phyloP scores from a whole-genome alignment of 768 basidiomycete genomes.

The Xerocomus spinulosus region DNA sequence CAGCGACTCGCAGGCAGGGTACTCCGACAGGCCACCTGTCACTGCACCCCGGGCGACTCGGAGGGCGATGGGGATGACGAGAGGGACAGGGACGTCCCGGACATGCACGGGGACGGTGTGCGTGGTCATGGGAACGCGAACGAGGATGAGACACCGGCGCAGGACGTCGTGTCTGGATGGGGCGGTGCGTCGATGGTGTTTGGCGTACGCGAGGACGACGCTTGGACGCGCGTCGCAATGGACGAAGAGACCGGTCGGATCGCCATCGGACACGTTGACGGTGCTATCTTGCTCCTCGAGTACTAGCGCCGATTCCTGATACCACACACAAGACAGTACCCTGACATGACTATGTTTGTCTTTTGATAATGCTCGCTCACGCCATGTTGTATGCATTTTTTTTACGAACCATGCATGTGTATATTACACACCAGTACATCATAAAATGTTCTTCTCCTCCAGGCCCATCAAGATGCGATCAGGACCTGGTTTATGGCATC shows the following conservation, averaged over 20 bases:
- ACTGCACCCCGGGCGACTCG: neutral
- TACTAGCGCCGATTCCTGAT: too few species aligned
- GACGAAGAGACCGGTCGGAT: constrained; percentile 36
- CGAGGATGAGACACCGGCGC: neutral
- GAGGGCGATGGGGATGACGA: neutral
- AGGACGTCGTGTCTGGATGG: neutral
- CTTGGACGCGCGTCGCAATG: constrained; percentile 44
- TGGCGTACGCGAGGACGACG: constrained; percentile 41
- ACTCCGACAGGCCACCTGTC: neutral
- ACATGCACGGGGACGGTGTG: neutral
- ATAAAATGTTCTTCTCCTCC: neutral
- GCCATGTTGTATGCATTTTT: neutral
- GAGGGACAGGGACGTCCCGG: neutral
- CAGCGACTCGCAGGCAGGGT: constrained; percentile 55
- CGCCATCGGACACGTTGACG: constrained; percentile 36
- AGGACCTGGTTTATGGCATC: constrained; percentile 52
- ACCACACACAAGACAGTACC: too few species aligned
- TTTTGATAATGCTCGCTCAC: too few species aligned
- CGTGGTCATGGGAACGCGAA: neutral
- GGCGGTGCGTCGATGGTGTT: constrained; percentile 36
- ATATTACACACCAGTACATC: neutral
- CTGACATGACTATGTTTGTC: too few species aligned
- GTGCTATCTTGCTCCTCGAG: constrained; percentile 47
- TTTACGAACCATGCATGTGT: neutral
- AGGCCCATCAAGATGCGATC: constrained; percentile 38